A percentile compares a stretch with the other conserved stretches of the same genome.
Conservation (phyloP, 1,284 basidiomycete species). For the Austropuccinia psidii region DNA sequence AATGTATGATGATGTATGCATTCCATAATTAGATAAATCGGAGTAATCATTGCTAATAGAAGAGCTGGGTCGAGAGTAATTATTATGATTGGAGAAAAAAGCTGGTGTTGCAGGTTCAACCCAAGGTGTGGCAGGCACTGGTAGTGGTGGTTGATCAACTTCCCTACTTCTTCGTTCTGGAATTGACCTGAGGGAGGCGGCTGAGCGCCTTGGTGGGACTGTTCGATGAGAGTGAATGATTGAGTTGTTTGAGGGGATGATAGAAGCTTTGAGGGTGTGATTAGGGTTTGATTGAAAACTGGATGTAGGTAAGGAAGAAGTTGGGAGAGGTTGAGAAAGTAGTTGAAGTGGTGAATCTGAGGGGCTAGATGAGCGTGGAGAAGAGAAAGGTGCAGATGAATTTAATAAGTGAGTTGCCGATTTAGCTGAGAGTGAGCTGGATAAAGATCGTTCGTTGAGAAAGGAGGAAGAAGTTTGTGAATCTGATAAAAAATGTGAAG, state of each 20-base stretch:
- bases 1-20: not conserved
- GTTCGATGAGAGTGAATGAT: not conserved
- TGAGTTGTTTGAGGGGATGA: not conserved
- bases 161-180: slow-evolving; percentile 23
- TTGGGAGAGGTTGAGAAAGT: no score
- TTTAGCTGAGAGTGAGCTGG: no score
- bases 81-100: not conserved
- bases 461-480: no score
- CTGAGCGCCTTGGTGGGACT: slow-evolving; percentile 19
- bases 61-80: not conserved
- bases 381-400: no score
- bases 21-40: not conserved
- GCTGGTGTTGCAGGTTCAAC: slow-evolving; percentile 22
- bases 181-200: slow-evolving; percentile 26
- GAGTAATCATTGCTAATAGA: not conserved
- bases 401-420: no score
- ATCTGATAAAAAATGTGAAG: no score
- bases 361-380: no score
- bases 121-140: slow-evolving; percentile 27
- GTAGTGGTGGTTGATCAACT: slow-evolving; percentile 31
- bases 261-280: no score
- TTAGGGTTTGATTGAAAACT: no score
- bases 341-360: no score
- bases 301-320: no score
- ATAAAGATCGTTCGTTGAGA: no score